phyloP scores from a whole-genome alignment of 2,329 filamentous ascomycete genomes.

The Claviceps digitariae region DNA sequence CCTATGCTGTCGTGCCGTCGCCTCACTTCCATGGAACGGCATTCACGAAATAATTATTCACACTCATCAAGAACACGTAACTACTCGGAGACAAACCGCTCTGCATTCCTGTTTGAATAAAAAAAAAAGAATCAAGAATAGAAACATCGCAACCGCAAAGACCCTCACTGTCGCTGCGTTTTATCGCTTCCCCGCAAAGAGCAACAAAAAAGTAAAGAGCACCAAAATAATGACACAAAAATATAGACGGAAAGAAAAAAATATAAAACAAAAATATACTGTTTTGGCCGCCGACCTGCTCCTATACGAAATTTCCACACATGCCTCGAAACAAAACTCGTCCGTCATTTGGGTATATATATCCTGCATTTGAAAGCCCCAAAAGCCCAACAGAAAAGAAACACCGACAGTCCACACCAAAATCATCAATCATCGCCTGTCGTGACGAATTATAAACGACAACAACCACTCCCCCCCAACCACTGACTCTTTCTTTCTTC shows the following conservation, averaged over 20 bases:
- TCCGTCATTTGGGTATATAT: slow-evolving; percentile 15
- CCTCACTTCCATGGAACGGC: no score
- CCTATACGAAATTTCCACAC: not conserved
- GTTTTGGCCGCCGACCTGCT: not conserved
- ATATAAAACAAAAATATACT: not conserved
- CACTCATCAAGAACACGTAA: no score
- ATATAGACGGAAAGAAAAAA: not conserved
- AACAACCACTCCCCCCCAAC: not conserved
- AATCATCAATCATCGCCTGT: not conserved
- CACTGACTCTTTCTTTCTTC: not conserved
- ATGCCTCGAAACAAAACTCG: not conserved
- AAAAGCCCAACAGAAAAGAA: not conserved
- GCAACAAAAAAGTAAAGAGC: no score
- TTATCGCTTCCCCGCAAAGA: no score
- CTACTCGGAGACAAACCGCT: no score
- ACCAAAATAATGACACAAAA: not conserved
- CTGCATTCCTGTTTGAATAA: no score
- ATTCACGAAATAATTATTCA: no score
- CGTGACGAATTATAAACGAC: not conserved
- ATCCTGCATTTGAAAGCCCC: slow-evolving; percentile 13
- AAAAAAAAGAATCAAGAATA: no score
- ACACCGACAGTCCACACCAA: not conserved
- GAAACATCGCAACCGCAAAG: no score
- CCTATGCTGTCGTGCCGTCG: no score
- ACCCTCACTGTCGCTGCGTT: no score